Evolutionary conservation across 805 yeast species (phyloP).

Genomic region (Candida pini): DNA sequence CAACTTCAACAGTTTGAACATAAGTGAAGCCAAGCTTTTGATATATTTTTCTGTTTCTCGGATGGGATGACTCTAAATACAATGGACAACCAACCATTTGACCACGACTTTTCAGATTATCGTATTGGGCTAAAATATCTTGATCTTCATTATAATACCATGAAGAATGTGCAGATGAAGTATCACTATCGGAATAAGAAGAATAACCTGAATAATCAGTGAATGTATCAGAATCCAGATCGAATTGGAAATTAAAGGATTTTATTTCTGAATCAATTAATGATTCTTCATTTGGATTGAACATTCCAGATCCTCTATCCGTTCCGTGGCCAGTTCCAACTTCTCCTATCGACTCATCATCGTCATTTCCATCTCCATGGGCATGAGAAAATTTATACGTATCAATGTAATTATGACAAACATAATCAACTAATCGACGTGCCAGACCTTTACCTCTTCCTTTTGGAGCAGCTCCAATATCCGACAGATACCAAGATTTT

Average conservation of each 20-base stretch:
- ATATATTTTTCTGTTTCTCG: slow-evolving; percentile 47
- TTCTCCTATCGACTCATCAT: not conserved
- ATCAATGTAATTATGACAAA: slow-evolving; percentile 40
- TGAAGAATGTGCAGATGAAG: slow-evolving; percentile 29
- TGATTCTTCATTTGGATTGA: slow-evolving; percentile 21
- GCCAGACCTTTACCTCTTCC: slow-evolving; percentile 60
- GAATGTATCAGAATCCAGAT: slow-evolving; percentile 28
- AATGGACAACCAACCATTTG: slow-evolving; percentile 29
- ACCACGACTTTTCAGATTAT: slow-evolving; percentile 24
- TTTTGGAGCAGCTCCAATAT: slow-evolving; percentile 51
- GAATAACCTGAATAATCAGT: slow-evolving; percentile 32
- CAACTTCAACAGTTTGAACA: slow-evolving; percentile 30
- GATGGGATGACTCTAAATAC: slow-evolving; percentile 55
- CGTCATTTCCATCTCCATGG: slow-evolving; percentile 13
- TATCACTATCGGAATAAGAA: slow-evolving; percentile 25
- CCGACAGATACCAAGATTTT: slow-evolving; percentile 51
- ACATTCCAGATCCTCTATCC: slow-evolving; percentile 8
- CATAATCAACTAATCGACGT: slow-evolving; percentile 43
- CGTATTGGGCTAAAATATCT: slow-evolving; percentile 30
- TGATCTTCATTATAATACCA: slow-evolving; percentile 31
- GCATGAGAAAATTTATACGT: slow-evolving; percentile 17
- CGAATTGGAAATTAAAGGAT: slow-evolving; percentile 29
- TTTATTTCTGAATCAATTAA: slow-evolving; percentile 28
- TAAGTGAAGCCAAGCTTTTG: slow-evolving; percentile 47
- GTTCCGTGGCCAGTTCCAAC: slow-evolving; percentile 4